Base-by-base conservation (phyloP, 208 protist genomes). In the Jaenimonas drosophilae region DNA sequence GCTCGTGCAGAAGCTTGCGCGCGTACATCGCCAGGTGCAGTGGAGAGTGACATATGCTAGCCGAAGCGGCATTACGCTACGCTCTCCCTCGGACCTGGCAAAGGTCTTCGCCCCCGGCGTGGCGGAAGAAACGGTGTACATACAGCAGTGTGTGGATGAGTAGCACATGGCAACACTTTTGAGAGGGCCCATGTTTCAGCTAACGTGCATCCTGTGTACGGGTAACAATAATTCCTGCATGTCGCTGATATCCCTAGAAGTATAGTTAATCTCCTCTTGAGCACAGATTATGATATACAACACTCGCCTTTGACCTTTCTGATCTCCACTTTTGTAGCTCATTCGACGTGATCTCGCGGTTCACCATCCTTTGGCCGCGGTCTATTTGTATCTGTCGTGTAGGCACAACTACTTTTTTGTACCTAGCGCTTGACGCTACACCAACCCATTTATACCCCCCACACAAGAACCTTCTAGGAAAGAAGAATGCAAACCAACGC, bases 101-200 rank as follows among this genome's bases (percentile, higher is more conserved):
- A 56, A 56, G 1, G 70, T 62, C 9, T 56, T 92, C 29, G 67
- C 50, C 0, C 64, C 58, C 12, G 63, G 75, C 34, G 68, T 84
- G 44, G 57, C 51, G 40, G 79, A 92, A 49, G 83, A 88, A 37
- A 76, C 59, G 2, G 31, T 92, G 3, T 58, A 76, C 11, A 25
- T 92, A 30, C 84, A 92, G 62, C 84, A 92, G 58, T 76, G 71
- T 31, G 44, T 92, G 2, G 50, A 68, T 20, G 58, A 71, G 25
- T 51, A 62, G 23, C n/a, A n/a, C n/a, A n/a, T n/a, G n/a, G n/a
- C n/a, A n/a, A n/a, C n/a, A n/a, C n/a, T n/a, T n/a, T n/a, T n/a
- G n/a, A n/a, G n/a, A n/a, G n/a, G n/a, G n/a, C n/a, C n/a, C n/a
- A n/a, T n/a, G n/a, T n/a, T n/a, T n/a, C n/a, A n/a, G n/a, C n/a